Base-by-base conservation (phyloP, 1,284 basidiomycete species). In the Sporisorium sorghi region DNA sequence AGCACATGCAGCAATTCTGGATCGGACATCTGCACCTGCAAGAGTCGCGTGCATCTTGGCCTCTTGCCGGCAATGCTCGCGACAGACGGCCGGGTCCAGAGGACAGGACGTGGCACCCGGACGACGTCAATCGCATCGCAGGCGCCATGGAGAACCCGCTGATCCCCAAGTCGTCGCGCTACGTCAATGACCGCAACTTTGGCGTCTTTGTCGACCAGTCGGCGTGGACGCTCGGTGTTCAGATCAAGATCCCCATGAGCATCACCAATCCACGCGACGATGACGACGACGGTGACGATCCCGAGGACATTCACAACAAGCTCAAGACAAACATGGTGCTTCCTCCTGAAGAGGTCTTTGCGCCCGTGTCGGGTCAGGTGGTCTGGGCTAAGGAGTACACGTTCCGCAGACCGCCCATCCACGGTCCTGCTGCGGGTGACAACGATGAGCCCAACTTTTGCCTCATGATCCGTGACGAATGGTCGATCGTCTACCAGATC, bases 401-500 rank as follows among this genome's bases (percentile, higher is more conserved):
- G 2, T 69, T 69, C 33, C 48, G 55, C 19, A 53, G 44, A 33
- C 74, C 77, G 21, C 79, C 77, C 8, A 61, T 73, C n/a, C 63
- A 49, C 11, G 77, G 77, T 2, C 61, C 66, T 2, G 69, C 73
- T 5, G 73, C 67, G 1, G 72, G 76, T 1, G 44, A 53, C 33
- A 82, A 82, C 35, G 76, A 82, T 55, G 73, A 80, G 48, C 5
- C 19, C 14, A 74, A 58, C 44, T 77, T 68, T 57, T 69, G 66
- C 35, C 23, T 82, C 9, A 77, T 79, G 78, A 59, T 82, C 11
- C 75, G 73, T 6, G 80, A 82, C 56, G 77, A 73, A 23, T 80
- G 76, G 76, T 73, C 72, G 8, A 73, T 80, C 47, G 79, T 82
- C 0, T 77, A 76, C 39, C 79, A 81, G 56, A 62, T 81, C 40